phyloP scores from a whole-genome alignment of 768 basidiomycete genomes.

The Leccinum ochraceum region DNA sequence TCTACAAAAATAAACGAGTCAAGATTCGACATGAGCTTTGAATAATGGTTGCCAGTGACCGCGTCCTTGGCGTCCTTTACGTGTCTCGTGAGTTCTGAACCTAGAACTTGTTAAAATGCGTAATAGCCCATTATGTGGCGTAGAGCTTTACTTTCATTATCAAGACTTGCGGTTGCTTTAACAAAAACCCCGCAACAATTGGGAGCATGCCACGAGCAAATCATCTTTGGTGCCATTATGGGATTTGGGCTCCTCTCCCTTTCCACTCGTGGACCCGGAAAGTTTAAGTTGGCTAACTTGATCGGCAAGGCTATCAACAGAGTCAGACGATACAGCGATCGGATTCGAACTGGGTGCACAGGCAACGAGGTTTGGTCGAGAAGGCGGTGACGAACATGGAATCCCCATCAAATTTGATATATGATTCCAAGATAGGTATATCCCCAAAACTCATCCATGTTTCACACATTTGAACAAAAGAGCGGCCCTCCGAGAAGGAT shows the following conservation, averaged over 20 bases:
- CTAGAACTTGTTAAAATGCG: slow-evolving; percentile 5
- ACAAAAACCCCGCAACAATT: slow-evolving; percentile 44
- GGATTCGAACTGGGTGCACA: neutral
- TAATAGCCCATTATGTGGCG: neutral
- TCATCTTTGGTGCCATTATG: slow-evolving; percentile 7
- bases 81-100: slow-evolving; percentile 23
- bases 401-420: slow-evolving; percentile 45
- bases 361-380: neutral
- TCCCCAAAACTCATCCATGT: slow-evolving; percentile 68
- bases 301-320: slow-evolving; percentile 21
- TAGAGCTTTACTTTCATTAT: slow-evolving; percentile 2
- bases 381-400: slow-evolving; percentile 7
- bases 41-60: slow-evolving; percentile 19
- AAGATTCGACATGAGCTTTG: slow-evolving; percentile 15
- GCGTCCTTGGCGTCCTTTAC: slow-evolving; percentile 18
- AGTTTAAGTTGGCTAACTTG: slow-evolving; percentile 24
- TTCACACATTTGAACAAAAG: slow-evolving; percentile 67
- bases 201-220: slow-evolving; percentile 39
- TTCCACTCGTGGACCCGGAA: slow-evolving; percentile 7
- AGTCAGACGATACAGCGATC: neutral
- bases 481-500: slow-evolving; percentile 47
- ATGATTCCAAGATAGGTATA: slow-evolving; percentile 47
- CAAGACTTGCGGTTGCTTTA: slow-evolving; percentile 43
- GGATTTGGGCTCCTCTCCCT: neutral
- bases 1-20: slow-evolving; percentile 8